Evolutionary conservation across 306 rosid species (phyloP).

Genomic region (Glycine latifolia): DNA sequence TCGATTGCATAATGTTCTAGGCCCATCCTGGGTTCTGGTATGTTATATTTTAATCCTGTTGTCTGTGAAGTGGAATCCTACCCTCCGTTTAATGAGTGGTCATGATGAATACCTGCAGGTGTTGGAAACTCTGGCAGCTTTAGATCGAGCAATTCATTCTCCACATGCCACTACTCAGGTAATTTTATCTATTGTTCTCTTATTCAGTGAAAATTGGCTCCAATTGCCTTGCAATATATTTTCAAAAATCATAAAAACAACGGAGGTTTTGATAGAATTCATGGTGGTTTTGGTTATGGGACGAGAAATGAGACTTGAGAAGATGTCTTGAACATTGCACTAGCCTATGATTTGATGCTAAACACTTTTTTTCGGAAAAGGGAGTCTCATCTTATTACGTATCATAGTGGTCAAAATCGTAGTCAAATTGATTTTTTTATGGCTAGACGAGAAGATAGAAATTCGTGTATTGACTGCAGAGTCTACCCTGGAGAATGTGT

Average conservation of each 20-base stretch:
- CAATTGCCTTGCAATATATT: slow-evolving; percentile 29
- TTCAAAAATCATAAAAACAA: slow-evolving; percentile 37
- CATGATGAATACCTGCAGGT: slow-evolving; percentile 62
- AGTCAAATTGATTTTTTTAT: too few species aligned
- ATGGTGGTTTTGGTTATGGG: too few species aligned
- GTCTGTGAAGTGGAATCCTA: slow-evolving; percentile 1
- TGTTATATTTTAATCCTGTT: slow-evolving; percentile 46
- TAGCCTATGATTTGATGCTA: too few species aligned
- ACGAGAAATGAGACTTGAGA: too few species aligned
- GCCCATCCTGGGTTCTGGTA: slow-evolving; percentile 99
- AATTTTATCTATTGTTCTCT: slow-evolving; percentile 26
- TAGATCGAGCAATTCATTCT: slow-evolving; percentile 96
- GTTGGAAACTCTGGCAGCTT: slow-evolving; percentile 94
- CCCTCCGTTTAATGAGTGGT: slow-evolving; percentile 36
- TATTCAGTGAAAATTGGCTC: slow-evolving; percentile 24
- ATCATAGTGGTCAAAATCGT: too few species aligned
- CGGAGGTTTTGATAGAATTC: too few species aligned
- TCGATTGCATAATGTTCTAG: slow-evolving; percentile 92
- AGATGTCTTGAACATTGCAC: too few species aligned
- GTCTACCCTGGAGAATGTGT: too few species aligned
- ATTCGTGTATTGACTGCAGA: too few species aligned
- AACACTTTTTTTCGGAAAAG: too few species aligned
- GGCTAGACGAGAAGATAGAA: too few species aligned
- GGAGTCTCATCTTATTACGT: too few species aligned
- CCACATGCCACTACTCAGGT: slow-evolving; percentile 99